phyloP scores from a whole-genome alignment of 23 red algal genomes.

The Chondrus crispus region DNA sequence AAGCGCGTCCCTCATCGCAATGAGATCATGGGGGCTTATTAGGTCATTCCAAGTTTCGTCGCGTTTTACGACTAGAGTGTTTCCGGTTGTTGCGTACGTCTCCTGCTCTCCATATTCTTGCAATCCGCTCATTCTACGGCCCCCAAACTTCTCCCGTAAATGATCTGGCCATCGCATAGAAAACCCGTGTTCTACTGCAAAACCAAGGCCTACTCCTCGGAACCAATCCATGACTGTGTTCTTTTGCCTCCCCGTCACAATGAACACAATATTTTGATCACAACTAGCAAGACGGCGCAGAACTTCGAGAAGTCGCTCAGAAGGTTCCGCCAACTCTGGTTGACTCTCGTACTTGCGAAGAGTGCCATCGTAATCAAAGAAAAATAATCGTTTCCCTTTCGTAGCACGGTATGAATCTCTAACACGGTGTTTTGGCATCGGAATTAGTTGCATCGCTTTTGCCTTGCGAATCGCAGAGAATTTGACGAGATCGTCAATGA shows the following conservation, averaged over 20 bases:
- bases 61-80: not conserved
- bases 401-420: slow-evolving; percentile 24
- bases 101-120: not conserved
- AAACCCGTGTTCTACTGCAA: slow-evolving; percentile 93
- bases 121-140: not conserved
- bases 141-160: slow-evolving; percentile 43
- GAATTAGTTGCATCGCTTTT: slow-evolving; percentile 45
- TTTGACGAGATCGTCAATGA: slow-evolving; percentile 77
- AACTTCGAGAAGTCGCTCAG: slow-evolving; percentile 3
- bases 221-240: slow-evolving; percentile 82
- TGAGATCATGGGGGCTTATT: slow-evolving; percentile 44
- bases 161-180: slow-evolving; percentile 84
- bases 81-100: not conserved
- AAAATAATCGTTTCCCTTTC: slow-evolving; percentile 61
- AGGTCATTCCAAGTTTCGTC: slow-evolving; percentile 53
- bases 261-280: slow-evolving; percentile 77
- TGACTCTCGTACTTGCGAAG: slow-evolving; percentile 69
- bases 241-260: slow-evolving; percentile 89
- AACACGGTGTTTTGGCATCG: slow-evolving; percentile 6
- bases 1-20: slow-evolving; percentile 55
- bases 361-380: slow-evolving; percentile 96
- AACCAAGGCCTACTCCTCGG: slow-evolving; percentile 49
- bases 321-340: slow-evolving; percentile 80
- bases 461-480: slow-evolving; percentile 48
- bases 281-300: slow-evolving; percentile 29